Percentiles rank a stretch among this genome's conserved stretches.
Evolutionary conservation across 768 basidiomycete species (phyloP).

Genomic region (Psilocybe subaeruginosa): DNA sequence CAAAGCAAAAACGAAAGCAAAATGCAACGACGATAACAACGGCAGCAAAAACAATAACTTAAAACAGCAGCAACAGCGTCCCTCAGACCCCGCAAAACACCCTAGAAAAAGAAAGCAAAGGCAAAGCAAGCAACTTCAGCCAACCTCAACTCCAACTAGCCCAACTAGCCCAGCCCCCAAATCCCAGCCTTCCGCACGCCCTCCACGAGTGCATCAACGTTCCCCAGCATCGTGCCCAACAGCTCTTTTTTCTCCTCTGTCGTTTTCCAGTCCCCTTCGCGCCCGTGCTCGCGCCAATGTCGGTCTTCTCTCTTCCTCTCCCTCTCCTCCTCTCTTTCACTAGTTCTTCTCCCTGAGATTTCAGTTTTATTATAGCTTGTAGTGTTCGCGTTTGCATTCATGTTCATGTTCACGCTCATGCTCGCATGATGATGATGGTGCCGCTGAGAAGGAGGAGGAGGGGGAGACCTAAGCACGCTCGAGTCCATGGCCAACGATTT

Average conservation of each 20-base stretch:
- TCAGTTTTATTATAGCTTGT: no score
- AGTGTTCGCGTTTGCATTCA: no score
- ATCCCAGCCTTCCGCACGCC: conserved; percentile 86
- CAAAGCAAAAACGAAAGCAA: conserved; percentile 2
- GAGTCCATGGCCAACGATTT: background rate
- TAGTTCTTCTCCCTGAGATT: no score
- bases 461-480: background rate
- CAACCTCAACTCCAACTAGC: conserved; percentile 11
- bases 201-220: conserved; percentile 90
- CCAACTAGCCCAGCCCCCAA: conserved; percentile 65
- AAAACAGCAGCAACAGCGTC: background rate
- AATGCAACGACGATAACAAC: conserved; percentile 11
- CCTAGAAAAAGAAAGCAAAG: conserved; percentile 1
- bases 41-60: background rate
- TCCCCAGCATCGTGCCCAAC: conserved; percentile 82
- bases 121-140: background rate
- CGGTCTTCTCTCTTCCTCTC: background rate
- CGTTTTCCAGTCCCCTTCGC: conserved; percentile 42
- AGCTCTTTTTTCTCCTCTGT: conserved; percentile 86
- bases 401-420: no score
- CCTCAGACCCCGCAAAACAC: no score
- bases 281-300: conserved; percentile 7
- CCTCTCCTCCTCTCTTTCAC: background rate
- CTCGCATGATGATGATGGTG: background rate
- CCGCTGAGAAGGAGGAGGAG: background rate